phyloP scores from a whole-genome alignment of 208 protist genomes.

The Angomonas deanei region DNA sequence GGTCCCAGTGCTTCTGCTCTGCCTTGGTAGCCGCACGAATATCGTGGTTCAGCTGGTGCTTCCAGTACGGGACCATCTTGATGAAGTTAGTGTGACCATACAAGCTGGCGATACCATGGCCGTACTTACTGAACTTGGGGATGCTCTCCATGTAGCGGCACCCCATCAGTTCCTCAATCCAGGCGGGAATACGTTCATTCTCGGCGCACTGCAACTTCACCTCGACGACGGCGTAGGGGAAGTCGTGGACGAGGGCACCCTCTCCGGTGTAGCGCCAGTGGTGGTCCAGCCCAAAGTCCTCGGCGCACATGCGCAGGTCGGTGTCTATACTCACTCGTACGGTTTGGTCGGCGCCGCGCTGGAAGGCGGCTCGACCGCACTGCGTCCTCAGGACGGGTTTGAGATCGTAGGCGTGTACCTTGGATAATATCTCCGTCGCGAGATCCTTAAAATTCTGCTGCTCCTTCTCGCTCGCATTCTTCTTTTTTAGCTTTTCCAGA shows the following conservation, averaged over 20 bases:
- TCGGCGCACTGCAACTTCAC: conserved; percentile 85
- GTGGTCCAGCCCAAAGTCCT: conserved; percentile 82
- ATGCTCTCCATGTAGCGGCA: conserved; percentile 88
- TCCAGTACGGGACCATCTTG: conserved; percentile 87
- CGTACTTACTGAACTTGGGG: conserved; percentile 89
- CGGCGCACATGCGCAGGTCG: conserved; percentile 63
- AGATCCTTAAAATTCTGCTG: conserved; percentile 76
- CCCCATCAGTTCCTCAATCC: conserved; percentile 87
- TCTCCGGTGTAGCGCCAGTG: conserved; percentile 81
- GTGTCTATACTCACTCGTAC: conserved; percentile 88
- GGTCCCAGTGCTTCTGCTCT: conserved; percentile 76
- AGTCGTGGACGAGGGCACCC: conserved; percentile 61
- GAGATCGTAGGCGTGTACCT: conserved; percentile 80
- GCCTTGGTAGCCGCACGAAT: conserved; percentile 86
- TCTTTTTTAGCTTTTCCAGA: conserved; percentile 66
- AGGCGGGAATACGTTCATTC: conserved; percentile 84
- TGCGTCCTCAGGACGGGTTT: conserved; percentile 84
- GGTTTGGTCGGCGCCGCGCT: conserved; percentile 75
- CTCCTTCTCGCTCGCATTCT: conserved; percentile 65
- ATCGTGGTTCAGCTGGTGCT: conserved; percentile 84
- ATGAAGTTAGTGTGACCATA: conserved; percentile 86
- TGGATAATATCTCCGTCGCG: conserved; percentile 75
- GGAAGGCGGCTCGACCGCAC: conserved; percentile 82
- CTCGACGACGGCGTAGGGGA: conserved; percentile 87
- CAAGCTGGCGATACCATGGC: conserved; percentile 81